Conservation (phyloP, 2,329 filamentous ascomycete genomes). For the Arthrobotrys sphaeroides region DNA sequence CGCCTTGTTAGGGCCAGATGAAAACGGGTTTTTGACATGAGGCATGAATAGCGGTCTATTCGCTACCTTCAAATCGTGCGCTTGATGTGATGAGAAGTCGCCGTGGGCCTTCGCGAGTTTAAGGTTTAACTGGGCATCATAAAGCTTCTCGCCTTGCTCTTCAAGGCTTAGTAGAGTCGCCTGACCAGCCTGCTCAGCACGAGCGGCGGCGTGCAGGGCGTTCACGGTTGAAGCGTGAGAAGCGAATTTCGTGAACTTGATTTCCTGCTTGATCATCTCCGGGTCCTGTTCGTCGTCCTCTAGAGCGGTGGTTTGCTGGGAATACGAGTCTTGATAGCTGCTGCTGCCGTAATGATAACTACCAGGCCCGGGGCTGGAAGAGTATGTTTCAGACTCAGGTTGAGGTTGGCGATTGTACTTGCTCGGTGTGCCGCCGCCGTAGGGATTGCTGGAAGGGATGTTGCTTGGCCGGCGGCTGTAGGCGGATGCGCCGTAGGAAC, state of each 20-base stretch:
- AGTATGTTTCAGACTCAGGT: background rate
- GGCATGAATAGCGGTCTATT: slow-evolving; percentile 45
- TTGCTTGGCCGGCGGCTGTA: background rate
- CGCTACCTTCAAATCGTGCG: slow-evolving; percentile 63
- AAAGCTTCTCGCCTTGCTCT: slow-evolving; percentile 79
- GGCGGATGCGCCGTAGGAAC: background rate
- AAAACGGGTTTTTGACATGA: slow-evolving; percentile 23
- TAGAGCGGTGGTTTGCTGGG: background rate
- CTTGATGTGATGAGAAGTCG: slow-evolving; percentile 36
- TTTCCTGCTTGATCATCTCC: slow-evolving; percentile 76
- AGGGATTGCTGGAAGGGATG: background rate
- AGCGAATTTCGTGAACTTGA: slow-evolving; percentile 78
- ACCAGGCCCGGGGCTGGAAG: background rate
- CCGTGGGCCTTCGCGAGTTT: slow-evolving; percentile 71
- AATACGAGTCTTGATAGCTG: background rate
- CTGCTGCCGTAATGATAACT: background rate
- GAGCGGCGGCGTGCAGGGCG: slow-evolving; percentile 72
- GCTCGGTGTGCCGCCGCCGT: background rate
- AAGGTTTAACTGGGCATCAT: slow-evolving; percentile 83
- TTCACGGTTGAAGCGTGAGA: slow-evolving; percentile 77
- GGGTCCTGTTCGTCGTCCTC: slow-evolving; percentile 77
- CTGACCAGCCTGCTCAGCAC: slow-evolving; percentile 75
- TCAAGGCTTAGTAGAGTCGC: slow-evolving; percentile 77
- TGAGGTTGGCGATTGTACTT: background rate
- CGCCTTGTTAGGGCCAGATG: background rate